Evolutionary conservation across 2,329 filamentous ascomycete genomes (phyloP).

Genomic region (Penicillium brevicompactum): DNA sequence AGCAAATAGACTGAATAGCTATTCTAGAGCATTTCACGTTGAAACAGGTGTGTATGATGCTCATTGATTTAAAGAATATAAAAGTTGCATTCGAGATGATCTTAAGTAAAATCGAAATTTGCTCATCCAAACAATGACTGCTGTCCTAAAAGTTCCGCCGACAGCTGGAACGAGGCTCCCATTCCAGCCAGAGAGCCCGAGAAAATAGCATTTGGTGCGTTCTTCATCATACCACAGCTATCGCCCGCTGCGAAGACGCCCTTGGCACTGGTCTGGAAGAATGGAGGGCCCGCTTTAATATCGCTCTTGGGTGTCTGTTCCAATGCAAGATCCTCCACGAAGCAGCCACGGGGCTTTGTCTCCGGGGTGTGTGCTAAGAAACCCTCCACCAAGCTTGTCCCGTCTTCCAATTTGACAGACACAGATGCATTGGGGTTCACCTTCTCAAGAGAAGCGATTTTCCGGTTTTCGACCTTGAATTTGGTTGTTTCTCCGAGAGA

Average conservation of each 20-base stretch:
- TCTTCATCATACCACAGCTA: conserved; percentile 7
- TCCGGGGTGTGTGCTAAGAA: not conserved
- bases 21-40: too few relatives aligned
- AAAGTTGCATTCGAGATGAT: too few relatives aligned
- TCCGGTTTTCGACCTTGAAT: not conserved
- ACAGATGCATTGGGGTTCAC: not conserved
- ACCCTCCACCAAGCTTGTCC: not conserved
- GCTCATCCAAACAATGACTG: not conserved
- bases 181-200: not conserved
- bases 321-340: not conserved
- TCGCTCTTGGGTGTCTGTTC: not conserved
- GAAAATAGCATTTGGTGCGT: not conserved
- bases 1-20: too few relatives aligned
- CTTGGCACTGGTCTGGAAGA: not conserved
- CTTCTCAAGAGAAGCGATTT: not conserved
- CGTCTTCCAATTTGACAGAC: not conserved
- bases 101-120: not conserved
- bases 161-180: not conserved
- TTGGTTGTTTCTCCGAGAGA: not conserved
- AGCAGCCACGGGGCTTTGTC: not conserved
- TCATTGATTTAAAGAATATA: too few relatives aligned
- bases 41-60: too few relatives aligned
- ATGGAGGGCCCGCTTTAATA: not conserved
- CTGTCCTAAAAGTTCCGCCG: not conserved
- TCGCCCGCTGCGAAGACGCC: not conserved